Conservation (phyloP, 2,329 filamentous ascomycete species). For the Sporothrix sp. region DNA sequence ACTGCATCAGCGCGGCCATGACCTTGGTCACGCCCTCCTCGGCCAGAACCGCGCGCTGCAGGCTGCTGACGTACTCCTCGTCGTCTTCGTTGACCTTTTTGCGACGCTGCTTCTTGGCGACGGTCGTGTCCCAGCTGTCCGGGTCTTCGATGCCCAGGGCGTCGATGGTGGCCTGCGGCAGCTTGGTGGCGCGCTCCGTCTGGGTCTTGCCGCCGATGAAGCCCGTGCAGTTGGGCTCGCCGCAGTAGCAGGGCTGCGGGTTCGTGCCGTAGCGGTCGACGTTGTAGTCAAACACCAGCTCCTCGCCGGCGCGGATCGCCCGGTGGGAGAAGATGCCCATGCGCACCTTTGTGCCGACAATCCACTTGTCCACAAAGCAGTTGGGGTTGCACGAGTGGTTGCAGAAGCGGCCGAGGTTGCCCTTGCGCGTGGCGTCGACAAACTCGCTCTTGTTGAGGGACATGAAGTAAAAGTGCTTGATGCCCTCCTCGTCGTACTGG, state of each 20-base stretch:
- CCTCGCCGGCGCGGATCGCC: slow-evolving; percentile 76
- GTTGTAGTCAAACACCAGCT: slow-evolving; percentile 98
- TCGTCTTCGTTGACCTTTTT: slow-evolving; percentile 89
- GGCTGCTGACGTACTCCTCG: slow-evolving; percentile 88
- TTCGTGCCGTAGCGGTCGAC: slow-evolving; percentile 96
- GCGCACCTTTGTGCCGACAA: slow-evolving; percentile 89
- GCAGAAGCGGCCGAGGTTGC: slow-evolving; percentile 92
- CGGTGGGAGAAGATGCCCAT: slow-evolving; percentile 98
- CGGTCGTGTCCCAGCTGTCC: slow-evolving; percentile 83
- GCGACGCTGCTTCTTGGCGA: slow-evolving; percentile 82
- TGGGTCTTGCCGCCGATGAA: slow-evolving; percentile 98
- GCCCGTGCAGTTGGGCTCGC: slow-evolving; percentile 85
- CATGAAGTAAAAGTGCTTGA: slow-evolving; percentile 99
- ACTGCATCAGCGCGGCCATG: slow-evolving; percentile 94
- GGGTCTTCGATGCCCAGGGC: slow-evolving; percentile 89
- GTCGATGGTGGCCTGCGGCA: slow-evolving; percentile 82
- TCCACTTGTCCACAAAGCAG: slow-evolving; percentile 99
- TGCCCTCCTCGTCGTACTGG: slow-evolving; percentile 89
- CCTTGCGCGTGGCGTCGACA: slow-evolving; percentile 93
- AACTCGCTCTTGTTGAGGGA: slow-evolving; percentile 94
- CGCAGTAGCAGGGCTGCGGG: slow-evolving; percentile 94
- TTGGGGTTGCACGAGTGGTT: slow-evolving; percentile 99
- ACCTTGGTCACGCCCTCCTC: slow-evolving; percentile 83
- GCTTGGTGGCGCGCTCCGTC: slow-evolving; percentile 86
- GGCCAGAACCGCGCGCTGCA: slow-evolving; percentile 68